These are phyloP conservation scores for Penicillium bialowiezense DNA, from an alignment of 495 filamentous ascomycete genomes.

Conservation along the genomic window DNA sequence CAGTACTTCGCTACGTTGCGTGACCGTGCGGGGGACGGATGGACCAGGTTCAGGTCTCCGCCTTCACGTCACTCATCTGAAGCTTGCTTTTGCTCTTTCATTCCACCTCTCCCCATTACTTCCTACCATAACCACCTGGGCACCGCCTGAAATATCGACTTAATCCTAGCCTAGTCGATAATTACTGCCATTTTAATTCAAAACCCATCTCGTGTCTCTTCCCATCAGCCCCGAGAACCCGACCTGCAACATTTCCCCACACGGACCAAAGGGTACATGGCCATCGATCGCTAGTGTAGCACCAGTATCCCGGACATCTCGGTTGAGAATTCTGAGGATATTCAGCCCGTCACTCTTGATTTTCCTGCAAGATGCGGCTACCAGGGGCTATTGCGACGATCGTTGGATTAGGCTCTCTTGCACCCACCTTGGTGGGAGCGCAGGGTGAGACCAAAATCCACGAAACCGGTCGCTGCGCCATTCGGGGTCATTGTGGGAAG, in stretches of 20 bases:
- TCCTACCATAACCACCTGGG: not conserved
- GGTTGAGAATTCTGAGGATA: not conserved
- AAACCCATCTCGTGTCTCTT: not conserved
- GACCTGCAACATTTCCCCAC: constrained; percentile 6
- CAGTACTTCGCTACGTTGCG: not conserved
- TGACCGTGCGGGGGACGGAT: constrained; percentile 14
- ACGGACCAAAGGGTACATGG: constrained; percentile 9
- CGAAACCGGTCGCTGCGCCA: constrained; percentile 85
- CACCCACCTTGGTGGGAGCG: constrained; percentile 26
- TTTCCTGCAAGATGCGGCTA: constrained; percentile 32
- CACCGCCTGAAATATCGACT: not conserved
- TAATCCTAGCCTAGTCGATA: not conserved
- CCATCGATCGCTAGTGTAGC: constrained; percentile 3
- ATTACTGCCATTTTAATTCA: not conserved
- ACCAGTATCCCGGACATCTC: not conserved
- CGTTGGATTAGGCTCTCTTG: constrained; percentile 30
- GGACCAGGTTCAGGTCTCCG: constrained; percentile 15
- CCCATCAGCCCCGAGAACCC: constrained; percentile 1
- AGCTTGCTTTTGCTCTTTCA: constrained; percentile 3
- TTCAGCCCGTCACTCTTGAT: no score
- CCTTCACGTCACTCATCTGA: constrained; percentile 20
- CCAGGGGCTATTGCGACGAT: constrained; percentile 26
- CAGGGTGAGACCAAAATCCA: constrained; percentile 62
- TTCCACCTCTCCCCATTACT: not conserved
- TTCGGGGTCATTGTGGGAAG: constrained; percentile 87